These are phyloP conservation scores for Beauveria pseudobassiana DNA, from an alignment of 2,329 filamentous ascomycete genomes.

Conservation along the genomic window DNA sequence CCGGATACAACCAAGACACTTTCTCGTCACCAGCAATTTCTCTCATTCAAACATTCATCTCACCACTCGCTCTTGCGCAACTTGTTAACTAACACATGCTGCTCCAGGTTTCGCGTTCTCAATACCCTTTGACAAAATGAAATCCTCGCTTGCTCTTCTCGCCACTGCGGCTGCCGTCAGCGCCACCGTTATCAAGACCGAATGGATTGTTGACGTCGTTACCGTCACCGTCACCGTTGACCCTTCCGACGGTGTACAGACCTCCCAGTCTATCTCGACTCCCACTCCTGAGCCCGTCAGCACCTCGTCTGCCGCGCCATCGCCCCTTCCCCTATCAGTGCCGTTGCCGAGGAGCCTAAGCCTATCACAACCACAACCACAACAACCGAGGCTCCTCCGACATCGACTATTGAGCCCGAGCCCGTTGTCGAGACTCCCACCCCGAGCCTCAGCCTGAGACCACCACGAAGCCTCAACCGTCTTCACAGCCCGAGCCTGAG, in stretches of 20 bases:
- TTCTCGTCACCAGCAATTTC: neutral
- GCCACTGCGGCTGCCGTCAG: conserved; percentile 38
- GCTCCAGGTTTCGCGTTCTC: conserved; percentile 2
- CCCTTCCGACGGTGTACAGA: conserved; percentile 19
- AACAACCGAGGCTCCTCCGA: conserved; percentile 11
- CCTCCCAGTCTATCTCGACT: conserved; percentile 15
- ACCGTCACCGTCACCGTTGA: conserved; percentile 39
- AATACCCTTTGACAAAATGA: conserved; percentile 34
- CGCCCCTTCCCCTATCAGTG: conserved; percentile 11
- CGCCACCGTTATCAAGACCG: conserved; percentile 32
- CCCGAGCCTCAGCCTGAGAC: conserved; percentile 9
- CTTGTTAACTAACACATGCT: conserved; percentile 15
- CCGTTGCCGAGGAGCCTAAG: conserved; percentile 11
- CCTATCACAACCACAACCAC: neutral
- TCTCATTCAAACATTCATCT: neutral
- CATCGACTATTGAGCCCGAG: conserved; percentile 8
- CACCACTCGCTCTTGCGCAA: neutral
- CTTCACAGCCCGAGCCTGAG: neutral
- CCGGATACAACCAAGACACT: conserved; percentile 5
- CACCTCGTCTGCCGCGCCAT: conserved; percentile 10
- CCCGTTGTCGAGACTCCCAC: conserved; percentile 12
- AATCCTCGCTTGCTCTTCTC: conserved; percentile 39
- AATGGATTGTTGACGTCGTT: conserved; percentile 33
- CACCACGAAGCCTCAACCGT: neutral
- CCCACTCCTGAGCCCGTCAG: conserved; percentile 18